Percentiles rank a stretch among this genome's conserved stretches.
Evolutionary conservation across 306 rosid species (phyloP).

Genomic region (Begonia loranthoides): DNA sequence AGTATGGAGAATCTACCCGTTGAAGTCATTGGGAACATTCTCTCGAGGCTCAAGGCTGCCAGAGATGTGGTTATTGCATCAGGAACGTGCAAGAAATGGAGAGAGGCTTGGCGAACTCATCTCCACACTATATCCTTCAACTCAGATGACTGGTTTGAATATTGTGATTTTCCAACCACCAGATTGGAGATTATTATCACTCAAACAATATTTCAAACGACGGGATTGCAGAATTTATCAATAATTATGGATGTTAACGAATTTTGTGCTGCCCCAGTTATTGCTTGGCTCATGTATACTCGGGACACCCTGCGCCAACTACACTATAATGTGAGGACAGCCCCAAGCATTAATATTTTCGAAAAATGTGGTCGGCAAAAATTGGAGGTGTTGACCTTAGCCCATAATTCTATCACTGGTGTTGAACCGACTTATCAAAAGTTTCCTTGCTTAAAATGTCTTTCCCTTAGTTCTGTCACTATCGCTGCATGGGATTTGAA

Average conservation of each 20-base stretch:
- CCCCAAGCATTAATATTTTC: constrained; percentile 44
- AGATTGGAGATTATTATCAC: constrained; percentile 66
- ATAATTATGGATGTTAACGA: constrained; percentile 66
- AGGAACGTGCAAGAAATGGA: constrained; percentile 67
- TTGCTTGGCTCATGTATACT: constrained; percentile 82
- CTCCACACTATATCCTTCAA: constrained; percentile 59
- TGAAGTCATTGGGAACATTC: constrained; percentile 75
- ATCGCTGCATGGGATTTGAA: constrained; percentile 66
- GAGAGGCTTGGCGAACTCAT: constrained; percentile 50
- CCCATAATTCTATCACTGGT: constrained; percentile 48
- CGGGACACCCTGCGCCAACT: constrained; percentile 38
- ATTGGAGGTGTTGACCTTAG: constrained; percentile 41
- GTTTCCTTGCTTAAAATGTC: constrained; percentile 60
- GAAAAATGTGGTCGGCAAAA: constrained; percentile 62
- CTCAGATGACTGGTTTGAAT: constrained; percentile 50
- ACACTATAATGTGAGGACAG: constrained; percentile 46
- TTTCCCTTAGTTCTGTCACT: constrained; percentile 42
- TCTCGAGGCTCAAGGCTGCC: constrained; percentile 60
- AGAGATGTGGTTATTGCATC: constrained; percentile 71
- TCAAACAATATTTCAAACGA: constrained; percentile 70
- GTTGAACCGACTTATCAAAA: constrained; percentile 66
- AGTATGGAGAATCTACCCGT: constrained; percentile 70
- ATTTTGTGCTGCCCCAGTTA: constrained; percentile 56
- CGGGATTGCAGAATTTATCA: constrained; percentile 42
- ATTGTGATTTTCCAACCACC: constrained; percentile 34